Percentiles rank a stretch among this genome's conserved stretches.
These are phyloP conservation scores for Quercus variabilis DNA, from an alignment of 306 rosid species.

Conservation along the genomic window DNA sequence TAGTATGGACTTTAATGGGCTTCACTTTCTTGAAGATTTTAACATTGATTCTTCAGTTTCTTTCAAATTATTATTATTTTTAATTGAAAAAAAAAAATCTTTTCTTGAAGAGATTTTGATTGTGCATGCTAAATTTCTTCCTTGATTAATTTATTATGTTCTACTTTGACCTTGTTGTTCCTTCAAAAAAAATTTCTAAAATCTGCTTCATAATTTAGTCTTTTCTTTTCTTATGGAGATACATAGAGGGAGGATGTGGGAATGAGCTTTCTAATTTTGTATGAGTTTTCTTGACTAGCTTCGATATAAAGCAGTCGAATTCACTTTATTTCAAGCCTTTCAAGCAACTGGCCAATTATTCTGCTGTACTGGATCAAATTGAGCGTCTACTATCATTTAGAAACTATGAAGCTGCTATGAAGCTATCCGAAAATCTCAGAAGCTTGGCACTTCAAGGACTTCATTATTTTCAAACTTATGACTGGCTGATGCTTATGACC, in stretches of 20 bases:
- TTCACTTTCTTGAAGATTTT: constrained; percentile 9
- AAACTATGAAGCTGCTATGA: no score
- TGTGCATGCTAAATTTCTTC: not conserved
- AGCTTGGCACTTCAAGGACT: no score
- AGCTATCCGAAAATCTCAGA: no score
- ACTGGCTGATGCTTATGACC: constrained; percentile 91
- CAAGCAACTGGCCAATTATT: constrained; percentile 64
- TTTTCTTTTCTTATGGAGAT: not conserved
- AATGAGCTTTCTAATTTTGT: constrained; percentile 7
- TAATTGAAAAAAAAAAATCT: constrained; percentile 2
- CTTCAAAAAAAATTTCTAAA: not conserved
- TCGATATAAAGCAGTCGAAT: constrained; percentile 66
- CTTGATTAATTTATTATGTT: not conserved
- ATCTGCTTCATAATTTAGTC: not conserved
- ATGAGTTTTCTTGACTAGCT: constrained; percentile 52
- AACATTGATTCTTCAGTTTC: not conserved
- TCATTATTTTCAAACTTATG: no score
- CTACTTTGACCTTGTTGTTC: not conserved
- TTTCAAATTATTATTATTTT: not conserved
- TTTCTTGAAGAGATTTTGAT: not conserved
- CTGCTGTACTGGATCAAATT: no score
- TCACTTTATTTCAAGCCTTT: constrained; percentile 77
- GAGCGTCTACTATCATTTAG: no score
- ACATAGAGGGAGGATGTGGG: constrained; percentile 4
- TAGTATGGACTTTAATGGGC: constrained; percentile 3